Base-by-base conservation (phyloP, 495 filamentous ascomycete species). In the Penicillium canescens region DNA sequence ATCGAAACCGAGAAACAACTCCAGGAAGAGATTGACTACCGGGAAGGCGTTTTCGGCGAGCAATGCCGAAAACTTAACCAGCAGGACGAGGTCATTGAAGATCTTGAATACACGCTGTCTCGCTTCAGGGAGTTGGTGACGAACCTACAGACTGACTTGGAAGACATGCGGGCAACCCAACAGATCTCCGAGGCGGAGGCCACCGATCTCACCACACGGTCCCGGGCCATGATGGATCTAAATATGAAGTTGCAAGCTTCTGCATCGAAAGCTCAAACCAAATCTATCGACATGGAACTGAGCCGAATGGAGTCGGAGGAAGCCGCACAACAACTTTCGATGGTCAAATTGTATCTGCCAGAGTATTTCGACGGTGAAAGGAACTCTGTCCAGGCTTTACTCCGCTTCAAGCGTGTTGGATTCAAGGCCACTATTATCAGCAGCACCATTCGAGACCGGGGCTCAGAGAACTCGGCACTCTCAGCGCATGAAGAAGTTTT, bases 171-270 rank as follows among this genome's bases (percentile, higher is more conserved):
- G 43, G 88, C 92, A 11, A 92, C 90, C 31, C 89, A 93, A 50
- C 89, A 94, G 54, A 87, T 98, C 41, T 91, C 92, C 1, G 95
- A 98, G 63, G 86, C 87, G 4, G 93, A 98, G 65, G 88, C 92
- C 6, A 90, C 91, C 59, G 88, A 97, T 56, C 80, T 97, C 18
- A 88, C 83, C 36, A 86, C 80, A 52, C 87, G 91, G 28, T 96
- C 92, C 33, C 82, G 91, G 46, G 90, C 91, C 18, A 96, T 98
- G 90, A 86, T 95, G 82, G 92, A 98, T 67, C 79, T 98, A 38
- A 98, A 96, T 69, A 81, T 92, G 82, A 92, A 94, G 61, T 82
- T 98, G 33, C 92, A 96, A 60, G 80, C 86, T 35, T 93, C 92
- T 10, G 91, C 90, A 20, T 80, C 89, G 11, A 97, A 96, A 72